Evolutionary conservation across 2,329 filamentous ascomycete species (phyloP).

Genomic region (Dryadomyces quercus-mongolicae): DNA sequence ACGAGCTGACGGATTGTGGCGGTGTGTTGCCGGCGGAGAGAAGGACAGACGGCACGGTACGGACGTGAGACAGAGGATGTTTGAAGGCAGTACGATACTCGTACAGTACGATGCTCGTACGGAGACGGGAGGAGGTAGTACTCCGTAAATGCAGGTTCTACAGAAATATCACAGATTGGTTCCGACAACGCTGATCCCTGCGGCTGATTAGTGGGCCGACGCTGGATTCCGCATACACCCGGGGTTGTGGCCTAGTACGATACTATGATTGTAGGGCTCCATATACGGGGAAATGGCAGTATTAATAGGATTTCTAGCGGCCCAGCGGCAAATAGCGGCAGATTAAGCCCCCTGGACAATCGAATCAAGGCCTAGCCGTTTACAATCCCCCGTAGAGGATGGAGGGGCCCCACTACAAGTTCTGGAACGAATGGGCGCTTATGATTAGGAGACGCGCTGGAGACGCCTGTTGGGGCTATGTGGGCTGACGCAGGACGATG

Average conservation of each 20-base stretch:
- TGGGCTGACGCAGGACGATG: not conserved
- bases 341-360: not conserved
- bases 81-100: not conserved
- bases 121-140: not conserved
- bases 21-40: not conserved
- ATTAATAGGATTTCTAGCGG: no score
- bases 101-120: not conserved
- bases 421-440: not conserved
- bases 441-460: not conserved
- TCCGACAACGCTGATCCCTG: not conserved
- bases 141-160: not conserved
- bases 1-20: slow-evolving; percentile 22
- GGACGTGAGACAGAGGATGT: not conserved
- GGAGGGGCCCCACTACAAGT: no score
- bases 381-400: not conserved
- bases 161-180: not conserved
- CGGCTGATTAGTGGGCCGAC: slow-evolving; percentile 1
- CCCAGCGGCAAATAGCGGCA: not conserved
- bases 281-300: no score
- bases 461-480: not conserved
- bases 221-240: not conserved
- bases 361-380: slow-evolving; percentile 1
- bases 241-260: not conserved
- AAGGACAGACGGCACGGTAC: not conserved
- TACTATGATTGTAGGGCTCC: no score